A percentile compares a stretch with the other conserved stretches of the same genome.
These are phyloP conservation scores for Coniella lustricola DNA, from an alignment of 2,329 filamentous ascomycete species.

Conservation along the genomic window DNA sequence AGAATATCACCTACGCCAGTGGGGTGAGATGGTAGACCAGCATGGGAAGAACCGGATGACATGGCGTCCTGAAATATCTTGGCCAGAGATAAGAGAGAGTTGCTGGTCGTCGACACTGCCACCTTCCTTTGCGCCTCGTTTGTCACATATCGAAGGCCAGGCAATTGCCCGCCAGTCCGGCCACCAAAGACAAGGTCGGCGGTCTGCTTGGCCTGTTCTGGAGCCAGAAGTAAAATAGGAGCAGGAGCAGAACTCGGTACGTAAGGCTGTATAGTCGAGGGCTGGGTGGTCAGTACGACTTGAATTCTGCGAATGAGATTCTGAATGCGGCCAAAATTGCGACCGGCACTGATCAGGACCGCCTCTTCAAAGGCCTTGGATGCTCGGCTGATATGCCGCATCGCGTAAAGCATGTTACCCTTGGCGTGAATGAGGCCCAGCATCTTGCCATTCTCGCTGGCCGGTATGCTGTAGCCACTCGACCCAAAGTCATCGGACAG, in stretches of 20 bases:
- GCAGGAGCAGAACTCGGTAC: background rate
- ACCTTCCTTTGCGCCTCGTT: slow-evolving; percentile 68
- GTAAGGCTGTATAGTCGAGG: slow-evolving; percentile 22
- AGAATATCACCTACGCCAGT: slow-evolving; percentile 86
- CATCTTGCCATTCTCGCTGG: slow-evolving; percentile 84
- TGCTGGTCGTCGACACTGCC: slow-evolving; percentile 88
- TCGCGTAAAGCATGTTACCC: slow-evolving; percentile 93
- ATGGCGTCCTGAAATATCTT: slow-evolving; percentile 98
- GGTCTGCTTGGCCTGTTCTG: slow-evolving; percentile 76
- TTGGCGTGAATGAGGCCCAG: slow-evolving; percentile 93
- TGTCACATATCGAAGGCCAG: slow-evolving; percentile 67
- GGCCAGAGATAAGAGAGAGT: slow-evolving; percentile 85
- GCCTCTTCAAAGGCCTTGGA: slow-evolving; percentile 92
- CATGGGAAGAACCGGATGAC: slow-evolving; percentile 59
- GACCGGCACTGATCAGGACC: slow-evolving; percentile 78
- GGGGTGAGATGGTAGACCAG: slow-evolving; percentile 50
- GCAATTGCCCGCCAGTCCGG: slow-evolving; percentile 62
- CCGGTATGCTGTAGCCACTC: slow-evolving; percentile 79
- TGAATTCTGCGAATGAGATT: slow-evolving; percentile 75
- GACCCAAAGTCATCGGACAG: slow-evolving; percentile 51
- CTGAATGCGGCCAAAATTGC: slow-evolving; percentile 61
- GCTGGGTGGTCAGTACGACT: slow-evolving; percentile 52
- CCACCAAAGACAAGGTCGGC: slow-evolving; percentile 71
- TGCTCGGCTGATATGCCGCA: slow-evolving; percentile 74
- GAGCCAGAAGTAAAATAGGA: slow-evolving; percentile 61